Conservation (phyloP, 2,329 filamentous ascomycete genomes). For the Colletotrichum simmondsii region DNA sequence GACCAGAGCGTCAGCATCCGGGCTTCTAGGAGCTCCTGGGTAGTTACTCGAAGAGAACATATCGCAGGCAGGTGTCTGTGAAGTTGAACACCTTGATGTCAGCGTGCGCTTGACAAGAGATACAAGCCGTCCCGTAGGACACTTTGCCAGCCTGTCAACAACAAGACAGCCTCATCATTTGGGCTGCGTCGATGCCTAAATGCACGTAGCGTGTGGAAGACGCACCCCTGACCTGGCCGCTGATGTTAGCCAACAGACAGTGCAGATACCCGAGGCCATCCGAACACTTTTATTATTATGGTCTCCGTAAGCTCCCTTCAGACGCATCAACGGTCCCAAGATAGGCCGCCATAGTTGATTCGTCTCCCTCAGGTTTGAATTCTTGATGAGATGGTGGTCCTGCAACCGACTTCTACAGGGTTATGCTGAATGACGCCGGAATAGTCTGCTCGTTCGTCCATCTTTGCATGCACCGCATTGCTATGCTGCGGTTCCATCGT, state of each 20-base stretch:
- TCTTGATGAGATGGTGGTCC: not conserved
- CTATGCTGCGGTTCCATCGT: constrained; percentile 18
- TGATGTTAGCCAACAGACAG: constrained; percentile 15
- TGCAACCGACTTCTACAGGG: constrained; percentile 3
- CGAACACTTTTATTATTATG: not conserved
- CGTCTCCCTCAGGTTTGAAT: constrained; percentile 1
- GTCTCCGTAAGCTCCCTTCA: not conserved
- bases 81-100: constrained; percentile 28
- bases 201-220: constrained; percentile 11
- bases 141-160: constrained; percentile 30
- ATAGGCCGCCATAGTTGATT: not conserved
- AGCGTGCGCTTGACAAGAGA: constrained; percentile 18
- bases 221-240: constrained; percentile 4
- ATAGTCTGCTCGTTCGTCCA: constrained; percentile 18
- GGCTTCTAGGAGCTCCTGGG: not conserved
- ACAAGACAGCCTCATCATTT: constrained; percentile 35
- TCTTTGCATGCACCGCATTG: constrained; percentile 4
- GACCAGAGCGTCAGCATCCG: not conserved
- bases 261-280: constrained; percentile 4
- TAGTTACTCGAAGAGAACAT: not conserved
- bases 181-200: constrained; percentile 37
- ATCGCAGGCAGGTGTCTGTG: constrained; percentile 6
- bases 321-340: not conserved
- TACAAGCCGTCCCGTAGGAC: constrained; percentile 11
- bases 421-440: constrained; percentile 4